These are phyloP conservation scores for Wickerhamiella azymoides DNA, from an alignment of 805 yeast species.

Conservation along the genomic window DNA sequence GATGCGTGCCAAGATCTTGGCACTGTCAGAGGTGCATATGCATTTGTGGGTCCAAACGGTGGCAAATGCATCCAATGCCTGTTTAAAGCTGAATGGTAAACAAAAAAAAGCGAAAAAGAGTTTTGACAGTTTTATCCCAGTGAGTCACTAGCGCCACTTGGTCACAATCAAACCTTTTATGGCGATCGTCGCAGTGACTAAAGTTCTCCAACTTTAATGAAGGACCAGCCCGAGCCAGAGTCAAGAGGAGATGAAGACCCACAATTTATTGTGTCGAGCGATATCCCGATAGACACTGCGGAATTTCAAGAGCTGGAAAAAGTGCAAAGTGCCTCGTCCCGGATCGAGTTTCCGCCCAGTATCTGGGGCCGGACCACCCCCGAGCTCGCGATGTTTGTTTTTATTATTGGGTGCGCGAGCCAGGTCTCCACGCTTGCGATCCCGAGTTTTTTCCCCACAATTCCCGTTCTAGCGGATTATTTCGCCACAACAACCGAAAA, in stretches of 20 bases:
- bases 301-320: background rate
- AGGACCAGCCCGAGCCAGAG: background rate
- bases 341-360: conserved; percentile 1
- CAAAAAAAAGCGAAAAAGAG: too few relatives aligned
- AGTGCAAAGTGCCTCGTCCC: background rate
- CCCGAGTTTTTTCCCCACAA: conserved; percentile 71
- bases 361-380: conserved; percentile 2
- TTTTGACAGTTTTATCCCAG: too few relatives aligned
- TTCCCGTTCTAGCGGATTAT: conserved; percentile 40
- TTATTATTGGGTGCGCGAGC: conserved; percentile 5
- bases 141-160: too few relatives aligned
- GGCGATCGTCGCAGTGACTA: too few relatives aligned
- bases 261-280: background rate
- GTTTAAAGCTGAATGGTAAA: too few relatives aligned
- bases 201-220: background rate
- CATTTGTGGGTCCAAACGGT: too few relatives aligned
- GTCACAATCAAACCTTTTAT: too few relatives aligned
- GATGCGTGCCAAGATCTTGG: too few relatives aligned
- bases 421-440: conserved; percentile 51
- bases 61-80: too few relatives aligned
- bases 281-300: background rate
- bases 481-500: conserved; percentile 44
- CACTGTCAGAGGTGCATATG: too few relatives aligned
- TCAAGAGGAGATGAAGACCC: background rate
- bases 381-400: conserved; percentile 5